Base-by-base conservation (phyloP, 306 rosid genomes). In the Gleditsia sinensis region DNA sequence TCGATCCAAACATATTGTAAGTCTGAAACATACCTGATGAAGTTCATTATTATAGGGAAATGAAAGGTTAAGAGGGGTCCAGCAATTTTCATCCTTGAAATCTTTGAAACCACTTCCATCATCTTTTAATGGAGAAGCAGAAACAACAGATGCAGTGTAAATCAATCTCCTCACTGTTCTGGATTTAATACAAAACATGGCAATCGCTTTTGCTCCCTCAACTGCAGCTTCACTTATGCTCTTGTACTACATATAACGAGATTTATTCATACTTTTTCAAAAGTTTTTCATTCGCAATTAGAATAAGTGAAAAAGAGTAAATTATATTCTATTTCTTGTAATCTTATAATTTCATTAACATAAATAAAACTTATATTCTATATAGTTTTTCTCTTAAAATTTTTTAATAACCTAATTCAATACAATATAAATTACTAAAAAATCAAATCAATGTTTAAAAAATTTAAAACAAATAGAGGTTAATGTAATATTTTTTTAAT, bases 161-260 rank as follows among this genome's bases (percentile, higher is more conserved):
- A 86, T 88, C 17, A 88, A 69, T 0, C 87, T 80, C 62, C 62
- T 83, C 55, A 89, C 88, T 0, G 86, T 89, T 62, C 57, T 66
- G 0, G 82, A 70, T 17, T 71, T 64, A 1, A 78, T 74, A 8
- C 94, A 86, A 4, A 32, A 53, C 33, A 6, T 30, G 0, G 65
- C 90, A 9, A 88, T 83, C 32, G 33, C 23, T 42, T 63, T 86
- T 16, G 64, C 70, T 1, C 63, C 84, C 0, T 61, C 86, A 46
- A 76, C 25, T 58, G 84, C 80, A 9, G 91, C 87, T 72, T 84
- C 91, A 16, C n/a, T 39, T 2, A 59, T 11, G 54, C 68, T 62
- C 76, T 76, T 75, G 72, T 63, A 78, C 93, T 53, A 58, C 2
- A 2, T 28, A 12, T 28, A 28, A 30, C 1, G 28, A 12, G 40